Evolutionary conservation across 2,329 filamentous ascomycete species (phyloP).

Genomic region (Penicillium griseofulvum): DNA sequence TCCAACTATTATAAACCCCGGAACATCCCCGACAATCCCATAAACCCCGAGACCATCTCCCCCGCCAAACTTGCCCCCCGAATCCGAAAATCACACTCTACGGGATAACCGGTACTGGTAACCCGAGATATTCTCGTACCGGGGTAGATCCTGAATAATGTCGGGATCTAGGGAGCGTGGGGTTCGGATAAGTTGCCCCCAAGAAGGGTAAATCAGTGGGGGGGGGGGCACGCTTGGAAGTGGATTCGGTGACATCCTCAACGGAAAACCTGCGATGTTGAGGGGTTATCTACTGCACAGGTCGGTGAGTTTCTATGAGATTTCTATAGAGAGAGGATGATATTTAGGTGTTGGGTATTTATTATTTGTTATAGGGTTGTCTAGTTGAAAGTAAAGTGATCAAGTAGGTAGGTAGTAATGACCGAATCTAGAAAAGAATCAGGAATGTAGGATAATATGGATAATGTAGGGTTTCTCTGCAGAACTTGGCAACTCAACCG

Average conservation of each 20-base stretch:
- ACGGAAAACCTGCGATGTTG: constrained; percentile 2
- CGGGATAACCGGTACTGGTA: not conserved
- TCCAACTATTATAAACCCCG: too few species aligned
- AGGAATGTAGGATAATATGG: not conserved
- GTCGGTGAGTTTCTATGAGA: too few species aligned
- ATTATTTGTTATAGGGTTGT: too few species aligned
- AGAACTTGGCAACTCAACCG: constrained; percentile 4
- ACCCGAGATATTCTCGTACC: constrained; percentile 1
- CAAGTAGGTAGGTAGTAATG: too few species aligned
- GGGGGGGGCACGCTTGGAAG: not conserved
- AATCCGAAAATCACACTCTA: not conserved
- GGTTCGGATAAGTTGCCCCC: constrained; percentile 11
- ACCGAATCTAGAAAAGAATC: too few species aligned
- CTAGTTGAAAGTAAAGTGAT: too few species aligned
- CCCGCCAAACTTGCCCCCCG: not conserved
- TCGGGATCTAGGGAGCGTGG: not conserved
- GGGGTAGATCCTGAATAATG: not conserved
- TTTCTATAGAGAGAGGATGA: not conserved
- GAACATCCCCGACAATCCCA: too few species aligned
- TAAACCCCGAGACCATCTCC: too few species aligned
- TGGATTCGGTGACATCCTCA: constrained; percentile 3
- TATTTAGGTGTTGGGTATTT: not conserved
- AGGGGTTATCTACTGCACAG: not conserved
- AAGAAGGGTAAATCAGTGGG: constrained; percentile 6
- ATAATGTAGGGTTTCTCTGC: not conserved